Conservation (phyloP, 2,329 filamentous ascomycete species). For the Sphaerulina populicola region DNA sequence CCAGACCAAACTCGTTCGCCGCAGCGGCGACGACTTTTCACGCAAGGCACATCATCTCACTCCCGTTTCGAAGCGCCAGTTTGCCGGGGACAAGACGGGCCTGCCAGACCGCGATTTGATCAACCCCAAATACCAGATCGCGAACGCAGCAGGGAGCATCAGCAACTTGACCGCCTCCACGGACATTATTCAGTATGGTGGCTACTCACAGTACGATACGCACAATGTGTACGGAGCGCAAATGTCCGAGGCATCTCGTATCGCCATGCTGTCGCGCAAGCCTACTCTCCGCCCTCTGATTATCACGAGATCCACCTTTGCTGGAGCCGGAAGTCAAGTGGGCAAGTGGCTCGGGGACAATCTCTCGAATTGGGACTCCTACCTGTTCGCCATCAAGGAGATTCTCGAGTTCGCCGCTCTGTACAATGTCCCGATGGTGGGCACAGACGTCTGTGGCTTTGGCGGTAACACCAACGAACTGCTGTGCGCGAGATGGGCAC, state of each 20-base stretch:
- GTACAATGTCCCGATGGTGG: constrained; percentile 44
- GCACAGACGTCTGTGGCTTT: constrained; percentile 67
- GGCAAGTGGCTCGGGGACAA: constrained; percentile 57
- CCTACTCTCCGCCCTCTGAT: constrained; percentile 58
- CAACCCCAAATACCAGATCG: constrained; percentile 56
- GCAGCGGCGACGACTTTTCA: constrained; percentile 11
- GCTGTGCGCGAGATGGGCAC: constrained; percentile 68
- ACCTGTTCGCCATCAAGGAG: constrained; percentile 37
- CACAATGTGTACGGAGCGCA: constrained; percentile 70
- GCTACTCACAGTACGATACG: constrained; percentile 61
- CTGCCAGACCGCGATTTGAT: constrained; percentile 57
- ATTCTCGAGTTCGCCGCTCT: constrained; percentile 42
- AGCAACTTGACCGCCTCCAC: constrained; percentile 51
- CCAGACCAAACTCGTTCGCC: constrained; percentile 22
- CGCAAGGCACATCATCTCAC: constrained; percentile 11
- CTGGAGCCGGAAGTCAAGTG: constrained; percentile 56
- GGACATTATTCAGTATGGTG: constrained; percentile 59
- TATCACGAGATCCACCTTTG: constrained; percentile 68
- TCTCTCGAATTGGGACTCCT: constrained; percentile 38
- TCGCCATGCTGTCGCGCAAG: constrained; percentile 58
- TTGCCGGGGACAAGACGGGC: constrained; percentile 37
- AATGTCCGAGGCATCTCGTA: constrained; percentile 60
- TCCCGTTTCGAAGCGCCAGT: constrained; percentile 17
- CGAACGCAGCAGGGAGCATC: constrained; percentile 49
- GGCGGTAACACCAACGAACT: constrained; percentile 56